Evolutionary conservation across 352 stramenopile species (phyloP).

Genomic region (Pythium rishiriense): DNA sequence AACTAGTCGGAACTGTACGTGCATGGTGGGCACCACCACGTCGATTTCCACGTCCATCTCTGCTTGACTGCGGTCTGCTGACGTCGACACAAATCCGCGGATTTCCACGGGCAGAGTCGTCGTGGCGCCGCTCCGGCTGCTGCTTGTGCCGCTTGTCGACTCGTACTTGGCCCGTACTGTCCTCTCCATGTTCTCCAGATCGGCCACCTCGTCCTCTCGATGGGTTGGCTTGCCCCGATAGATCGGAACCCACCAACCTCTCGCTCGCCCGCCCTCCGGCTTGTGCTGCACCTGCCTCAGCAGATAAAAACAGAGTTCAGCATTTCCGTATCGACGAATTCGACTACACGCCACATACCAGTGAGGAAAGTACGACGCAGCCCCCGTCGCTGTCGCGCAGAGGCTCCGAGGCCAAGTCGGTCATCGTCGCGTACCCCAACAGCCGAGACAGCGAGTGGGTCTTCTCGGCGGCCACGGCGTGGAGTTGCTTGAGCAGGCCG

Average conservation of each 20-base stretch:
- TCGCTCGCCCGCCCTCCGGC: neutral
- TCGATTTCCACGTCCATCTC: conserved; percentile 28
- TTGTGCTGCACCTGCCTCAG: conserved; percentile 16
- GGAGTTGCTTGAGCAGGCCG: conserved; percentile 50
- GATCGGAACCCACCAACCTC: neutral
- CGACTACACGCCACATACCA: conserved; percentile 2
- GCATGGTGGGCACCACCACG: conserved; percentile 40
- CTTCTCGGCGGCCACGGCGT: conserved; percentile 27
- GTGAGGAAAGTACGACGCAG: neutral
- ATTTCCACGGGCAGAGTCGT: conserved; percentile 5
- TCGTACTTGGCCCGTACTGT: conserved; percentile 5
- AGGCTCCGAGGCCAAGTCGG: neutral
- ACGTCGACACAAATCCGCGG: conserved; percentile 1
- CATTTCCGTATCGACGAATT: no score
- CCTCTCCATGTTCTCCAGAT: neutral
- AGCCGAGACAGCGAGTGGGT: conserved; percentile 9
- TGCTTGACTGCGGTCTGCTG: conserved; percentile 12
- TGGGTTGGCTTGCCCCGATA: neutral
- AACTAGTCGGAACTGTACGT: conserved; percentile 56
- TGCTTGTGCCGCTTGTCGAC: conserved; percentile 5
- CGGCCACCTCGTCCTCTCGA: conserved; percentile 1
- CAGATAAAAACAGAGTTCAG: neutral
- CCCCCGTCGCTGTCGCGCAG: neutral
- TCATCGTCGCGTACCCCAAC: conserved; percentile 34
- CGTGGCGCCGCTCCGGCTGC: neutral